A percentile compares a stretch with the other conserved stretches of the same genome.
These are phyloP conservation scores for Ogataea polymorpha DNA, from an alignment of 805 yeast genomes.

Conservation along the genomic window DNA sequence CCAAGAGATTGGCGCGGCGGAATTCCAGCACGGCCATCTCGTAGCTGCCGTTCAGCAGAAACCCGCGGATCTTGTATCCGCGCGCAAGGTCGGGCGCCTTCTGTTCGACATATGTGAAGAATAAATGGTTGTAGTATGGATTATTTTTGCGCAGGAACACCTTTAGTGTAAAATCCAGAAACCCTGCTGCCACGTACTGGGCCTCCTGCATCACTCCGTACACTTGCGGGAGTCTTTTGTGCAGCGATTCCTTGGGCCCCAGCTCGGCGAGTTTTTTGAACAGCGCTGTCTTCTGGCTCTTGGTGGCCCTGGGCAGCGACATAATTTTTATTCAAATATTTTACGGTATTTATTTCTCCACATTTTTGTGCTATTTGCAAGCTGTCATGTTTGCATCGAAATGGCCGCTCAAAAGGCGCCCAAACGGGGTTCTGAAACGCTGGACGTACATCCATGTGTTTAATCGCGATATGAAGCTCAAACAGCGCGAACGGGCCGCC, in stretches of 20 bases:
- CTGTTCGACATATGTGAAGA: slow-evolving; percentile 8
- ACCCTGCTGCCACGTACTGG: background rate
- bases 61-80: slow-evolving; percentile 16
- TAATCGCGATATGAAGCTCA: slow-evolving; percentile 56
- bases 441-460: slow-evolving; percentile 41
- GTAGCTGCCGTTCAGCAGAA: slow-evolving; percentile 19
- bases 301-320: background rate
- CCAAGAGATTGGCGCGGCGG: slow-evolving; percentile 10
- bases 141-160: slow-evolving; percentile 14
- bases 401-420: background rate
- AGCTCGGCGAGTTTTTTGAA: background rate
- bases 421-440: background rate
- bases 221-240: background rate
- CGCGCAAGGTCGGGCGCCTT: background rate
- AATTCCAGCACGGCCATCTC: slow-evolving; percentile 24
- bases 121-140: slow-evolving; percentile 11
- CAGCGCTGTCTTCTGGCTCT: background rate
- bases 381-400: background rate
- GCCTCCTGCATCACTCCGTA: background rate
- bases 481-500: slow-evolving; percentile 59
- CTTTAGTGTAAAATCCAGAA: slow-evolving; percentile 2
- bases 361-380: background rate
- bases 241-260: background rate
- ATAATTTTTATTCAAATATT: background rate
- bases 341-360: background rate